Conservation (phyloP, 2,329 filamentous ascomycete genomes). For the Verticillium dahliae region DNA sequence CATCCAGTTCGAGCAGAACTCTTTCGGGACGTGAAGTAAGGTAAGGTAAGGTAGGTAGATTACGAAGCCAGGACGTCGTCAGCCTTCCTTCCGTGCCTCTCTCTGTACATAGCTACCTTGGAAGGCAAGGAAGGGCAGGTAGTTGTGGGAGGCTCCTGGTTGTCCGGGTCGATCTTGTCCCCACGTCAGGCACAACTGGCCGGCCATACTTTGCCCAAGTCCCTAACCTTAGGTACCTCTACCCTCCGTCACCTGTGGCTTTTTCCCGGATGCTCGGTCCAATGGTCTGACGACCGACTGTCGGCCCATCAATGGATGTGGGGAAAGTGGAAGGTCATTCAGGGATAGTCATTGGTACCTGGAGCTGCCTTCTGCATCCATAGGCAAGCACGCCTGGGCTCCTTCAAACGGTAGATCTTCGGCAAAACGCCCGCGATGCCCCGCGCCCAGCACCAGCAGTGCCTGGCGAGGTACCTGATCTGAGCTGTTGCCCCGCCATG, state of each 20-base stretch:
- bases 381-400: background rate
- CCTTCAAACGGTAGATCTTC: background rate
- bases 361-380: background rate
- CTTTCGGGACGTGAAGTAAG: background rate
- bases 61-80: background rate
- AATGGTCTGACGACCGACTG: constrained; percentile 1
- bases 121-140: no score
- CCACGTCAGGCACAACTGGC: background rate
- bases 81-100: background rate
- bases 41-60: background rate
- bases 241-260: background rate
- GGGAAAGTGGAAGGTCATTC: background rate
- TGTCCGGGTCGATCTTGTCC: background rate
- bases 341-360: background rate
- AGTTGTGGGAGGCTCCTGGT: background rate
- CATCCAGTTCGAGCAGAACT: no score
- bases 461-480: background rate
- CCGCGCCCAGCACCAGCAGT: background rate
- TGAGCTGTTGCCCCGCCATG: background rate
- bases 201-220: background rate
- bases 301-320: background rate
- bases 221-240: background rate
- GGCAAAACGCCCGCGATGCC: background rate
- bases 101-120: background rate
- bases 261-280: constrained; percentile 11